Evolutionary conservation across 2,329 filamentous ascomycete species (phyloP), one percentile per base, ranked within the genome.

Genomic region (Penicillium nordicum): DNA sequence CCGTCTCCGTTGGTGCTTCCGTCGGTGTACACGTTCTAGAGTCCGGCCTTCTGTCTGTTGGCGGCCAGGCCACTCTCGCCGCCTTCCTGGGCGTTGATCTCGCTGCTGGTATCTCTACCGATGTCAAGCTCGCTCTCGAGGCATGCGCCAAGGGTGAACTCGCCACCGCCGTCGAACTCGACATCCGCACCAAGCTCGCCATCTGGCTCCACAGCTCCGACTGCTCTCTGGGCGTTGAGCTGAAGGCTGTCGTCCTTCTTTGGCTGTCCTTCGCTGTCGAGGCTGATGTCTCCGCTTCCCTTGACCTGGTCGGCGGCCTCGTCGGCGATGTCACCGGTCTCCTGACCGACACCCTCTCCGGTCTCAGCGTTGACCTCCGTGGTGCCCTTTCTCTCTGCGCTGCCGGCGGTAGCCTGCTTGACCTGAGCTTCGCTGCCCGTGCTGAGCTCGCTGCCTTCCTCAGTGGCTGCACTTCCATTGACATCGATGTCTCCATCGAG

Each of bases 401-500:
- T 53, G 65, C 64, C 34, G 72, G 72, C 29, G 63, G 73, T 64
- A 67, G 68, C 59, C 52, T 75, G n/a, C 52, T 67, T 49, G 58
- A 55, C 44, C 60, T 74, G 41, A 71, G 70, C 46, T 56, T 69
- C 51, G 67, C 69, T 10, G 66, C 71, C 56, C 67, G 70, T 59
- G 63, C 72, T 49, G 67, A 75, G 63, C 64, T 75, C 23, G 66
- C 70, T 67, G 72, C 70, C 55, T 64, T 74, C 63, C 62, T 73
- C 27, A 62, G 67, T 64, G 72, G 72, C 56, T 66, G 61, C 63
- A 60, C 60, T 37, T 45, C 45, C 42, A 55, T 66, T 34, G 51
- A 65, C 23, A 60, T 66, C 46, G 61, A 62, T 29, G 46, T 79
- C 12, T 72, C 72, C 50, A 79, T 85, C 54, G 78, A 80, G 27